These are phyloP conservation scores for Hydnum rufescens DNA, from an alignment of 768 basidiomycete genomes.

Conservation along the genomic window DNA sequence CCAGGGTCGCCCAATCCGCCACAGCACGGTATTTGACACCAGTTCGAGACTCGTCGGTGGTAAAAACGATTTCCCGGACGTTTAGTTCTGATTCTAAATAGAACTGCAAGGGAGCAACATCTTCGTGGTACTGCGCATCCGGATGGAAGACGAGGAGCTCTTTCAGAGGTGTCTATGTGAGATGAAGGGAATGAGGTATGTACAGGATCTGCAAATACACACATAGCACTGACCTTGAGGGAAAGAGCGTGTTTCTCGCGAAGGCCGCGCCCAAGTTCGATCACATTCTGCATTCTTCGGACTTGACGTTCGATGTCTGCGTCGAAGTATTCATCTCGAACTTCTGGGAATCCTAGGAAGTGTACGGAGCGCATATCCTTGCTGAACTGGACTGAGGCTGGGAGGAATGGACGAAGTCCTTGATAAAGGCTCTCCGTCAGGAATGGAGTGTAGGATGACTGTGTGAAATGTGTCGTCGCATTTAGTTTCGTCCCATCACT, in stretches of 20 bases:
- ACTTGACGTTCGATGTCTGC: constrained; percentile 85
- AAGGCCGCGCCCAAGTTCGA: constrained; percentile 74
- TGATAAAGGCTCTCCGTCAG: constrained; percentile 94
- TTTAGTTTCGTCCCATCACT: neutral
- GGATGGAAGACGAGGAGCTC: constrained; percentile 91
- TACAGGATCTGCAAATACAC: constrained; percentile 16
- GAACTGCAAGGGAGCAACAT: constrained; percentile 62
- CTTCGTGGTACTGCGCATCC: constrained; percentile 60
- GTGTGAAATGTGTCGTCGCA: constrained; percentile 1
- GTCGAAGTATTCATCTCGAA: constrained; percentile 91
- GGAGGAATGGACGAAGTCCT: constrained; percentile 66
- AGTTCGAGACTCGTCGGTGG: constrained; percentile 64
- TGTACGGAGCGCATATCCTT: constrained; percentile 80
- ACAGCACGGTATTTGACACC: constrained; percentile 80
- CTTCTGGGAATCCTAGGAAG: constrained; percentile 83
- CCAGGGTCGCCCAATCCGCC: constrained; percentile 90
- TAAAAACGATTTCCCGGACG: constrained; percentile 76
- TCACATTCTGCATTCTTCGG: constrained; percentile 84
- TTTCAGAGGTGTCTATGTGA: constrained; percentile 61
- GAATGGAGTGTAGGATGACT: constrained; percentile 98
- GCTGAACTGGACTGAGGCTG: constrained; percentile 42
- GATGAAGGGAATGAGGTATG: neutral
- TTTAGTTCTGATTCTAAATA: constrained; percentile 94
- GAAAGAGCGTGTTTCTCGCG: constrained; percentile 75
- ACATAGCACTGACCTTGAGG: too few relatives aligned